Evolutionary conservation across 2,329 filamentous ascomycete species (phyloP), one percentile per base, ranked within the genome.

Genomic region (Nothopassalora personata): DNA sequence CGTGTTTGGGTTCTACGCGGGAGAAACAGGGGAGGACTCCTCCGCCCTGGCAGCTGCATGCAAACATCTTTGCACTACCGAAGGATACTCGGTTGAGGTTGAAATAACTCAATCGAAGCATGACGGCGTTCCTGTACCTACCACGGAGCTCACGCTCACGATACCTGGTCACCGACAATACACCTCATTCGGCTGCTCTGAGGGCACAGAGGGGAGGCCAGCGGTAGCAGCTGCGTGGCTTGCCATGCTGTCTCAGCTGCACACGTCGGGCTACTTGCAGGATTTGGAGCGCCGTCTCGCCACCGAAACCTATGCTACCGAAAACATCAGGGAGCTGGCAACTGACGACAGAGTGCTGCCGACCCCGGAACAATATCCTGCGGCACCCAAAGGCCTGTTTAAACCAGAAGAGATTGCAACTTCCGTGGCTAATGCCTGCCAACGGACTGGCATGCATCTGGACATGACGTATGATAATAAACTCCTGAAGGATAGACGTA

Each of bases 291-390:
- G 7, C 13, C 39, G 39, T 19, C 39, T 43, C n/a, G 39, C 39
- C 15, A 43, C 7, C 39, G 39, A 43, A 8, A n/a, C 6, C 39
- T 43, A 43, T 43, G 39, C 39, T 18, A 43, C 39, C 39, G 18
- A 18, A n/a, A 18, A 43, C 39, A n/a, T 43, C 39, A 18, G 15
- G n/a, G 39, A n/a, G 39, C 39, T 43, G 39, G 39, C 39, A 8
- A 43, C 39, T n/a, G 39, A 13, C 5, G 39, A 43, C 15, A 43
- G 5, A 43, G n/a, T 43, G 13, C 27, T 61, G 13, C 66, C 64
- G 10, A 63, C 55, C n/a, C 52, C 46, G 48, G 52, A 61, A 46
- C 34, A 66, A 9, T 67, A 68, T 56, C 63, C 64, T 10, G 31
- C 45, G 2, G 62, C 64, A 15, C 55, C 57, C 5, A 18, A 33